Evolutionary conservation across 2,329 filamentous ascomycete genomes (phyloP).

Genomic region (Ophiostoma piceae): DNA sequence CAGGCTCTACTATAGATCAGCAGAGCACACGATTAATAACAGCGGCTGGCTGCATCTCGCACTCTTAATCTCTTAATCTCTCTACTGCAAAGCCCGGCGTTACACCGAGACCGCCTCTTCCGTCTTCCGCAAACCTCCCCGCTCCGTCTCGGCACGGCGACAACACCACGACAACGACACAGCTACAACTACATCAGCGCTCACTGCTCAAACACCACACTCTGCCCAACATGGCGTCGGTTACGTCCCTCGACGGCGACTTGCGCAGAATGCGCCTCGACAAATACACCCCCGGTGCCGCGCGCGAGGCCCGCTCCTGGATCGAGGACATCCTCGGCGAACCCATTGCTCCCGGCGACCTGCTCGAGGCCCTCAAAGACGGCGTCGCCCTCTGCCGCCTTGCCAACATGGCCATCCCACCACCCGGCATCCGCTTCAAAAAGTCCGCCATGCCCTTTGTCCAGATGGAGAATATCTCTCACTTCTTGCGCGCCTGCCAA

Average conservation of each 20-base stretch:
- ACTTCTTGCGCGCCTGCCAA: conserved; percentile 87
- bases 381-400: conserved; percentile 90
- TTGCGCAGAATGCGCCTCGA: conserved; percentile 87
- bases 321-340: conserved; percentile 77
- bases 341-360: conserved; percentile 64
- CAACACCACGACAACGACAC: neutral
- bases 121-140: neutral
- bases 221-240: conserved; percentile 57
- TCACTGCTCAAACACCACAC: neutral
- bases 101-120: neutral
- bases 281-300: conserved; percentile 86
- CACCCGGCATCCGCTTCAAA: conserved; percentile 83
- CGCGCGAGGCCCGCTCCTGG: conserved; percentile 78
- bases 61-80: neutral
- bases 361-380: conserved; percentile 83
- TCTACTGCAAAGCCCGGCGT: neutral
- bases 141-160: neutral
- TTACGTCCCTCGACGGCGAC: conserved; percentile 90
- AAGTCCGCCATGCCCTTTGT: conserved; percentile 93
- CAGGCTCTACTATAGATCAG: too few species aligned
- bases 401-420: conserved; percentile 70
- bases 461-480: conserved; percentile 98
- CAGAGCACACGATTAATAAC: neutral
- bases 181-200: neutral
- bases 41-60: neutral